These are phyloP conservation scores for Asterionellopsis glacialis DNA, from an alignment of 108 stramenopile genomes.

Conservation along the genomic window DNA sequence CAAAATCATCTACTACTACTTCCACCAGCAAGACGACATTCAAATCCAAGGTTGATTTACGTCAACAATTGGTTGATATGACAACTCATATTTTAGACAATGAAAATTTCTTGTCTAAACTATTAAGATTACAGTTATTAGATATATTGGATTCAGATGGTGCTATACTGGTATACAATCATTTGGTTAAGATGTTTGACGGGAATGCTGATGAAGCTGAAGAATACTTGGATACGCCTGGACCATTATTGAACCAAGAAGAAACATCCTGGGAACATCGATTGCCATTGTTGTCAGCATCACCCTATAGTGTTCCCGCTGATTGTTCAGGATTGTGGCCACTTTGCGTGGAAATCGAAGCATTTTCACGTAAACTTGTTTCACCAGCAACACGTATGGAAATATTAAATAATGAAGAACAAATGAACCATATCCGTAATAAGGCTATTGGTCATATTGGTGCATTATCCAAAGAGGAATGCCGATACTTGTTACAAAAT, in stretches of 20 bases:
- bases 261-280: too few species aligned
- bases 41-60: neutral
- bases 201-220: constrained; percentile 44
- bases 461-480: constrained; percentile 30
- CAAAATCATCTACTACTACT: neutral
- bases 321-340: constrained; percentile 12
- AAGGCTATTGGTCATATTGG: constrained; percentile 18
- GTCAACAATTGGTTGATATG: neutral
- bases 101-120: constrained; percentile 31
- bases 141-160: constrained; percentile 73
- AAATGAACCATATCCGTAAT: constrained; percentile 22
- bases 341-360: constrained; percentile 12
- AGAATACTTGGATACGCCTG: constrained; percentile 18
- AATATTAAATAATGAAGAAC: neutral
- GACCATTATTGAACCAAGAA: neutral
- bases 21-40: too few species aligned
- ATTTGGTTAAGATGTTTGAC: constrained; percentile 42
- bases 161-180: constrained; percentile 49
- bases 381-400: too few species aligned
- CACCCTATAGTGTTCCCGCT: constrained; percentile 16
- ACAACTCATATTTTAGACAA: constrained; percentile 13
- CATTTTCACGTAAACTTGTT: neutral
- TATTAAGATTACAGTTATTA: constrained; percentile 46
- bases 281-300: constrained; percentile 7
- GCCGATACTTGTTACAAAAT: constrained; percentile 50